Percentiles rank a stretch among this genome's conserved stretches.
These are phyloP conservation scores for Ogataea populi-albae DNA, from an alignment of 805 yeast species.

Conservation along the genomic window DNA sequence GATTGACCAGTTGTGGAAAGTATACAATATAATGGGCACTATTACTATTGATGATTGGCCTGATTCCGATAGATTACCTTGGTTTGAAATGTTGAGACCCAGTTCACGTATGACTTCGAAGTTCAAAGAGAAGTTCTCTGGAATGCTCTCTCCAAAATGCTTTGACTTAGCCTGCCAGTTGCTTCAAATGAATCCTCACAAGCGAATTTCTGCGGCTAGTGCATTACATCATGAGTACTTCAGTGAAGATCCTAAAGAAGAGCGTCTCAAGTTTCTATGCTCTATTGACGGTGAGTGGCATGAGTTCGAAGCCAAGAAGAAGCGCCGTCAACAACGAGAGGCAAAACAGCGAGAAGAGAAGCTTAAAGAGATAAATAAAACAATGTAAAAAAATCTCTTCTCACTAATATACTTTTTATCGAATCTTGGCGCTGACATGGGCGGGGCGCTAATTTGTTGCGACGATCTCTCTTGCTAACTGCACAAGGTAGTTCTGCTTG, in stretches of 20 bases:
- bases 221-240: conserved; percentile 77
- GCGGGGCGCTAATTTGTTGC: too few relatives aligned
- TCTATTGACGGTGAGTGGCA: conserved; percentile 88
- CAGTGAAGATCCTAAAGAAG: conserved; percentile 61
- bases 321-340: conserved; percentile 43
- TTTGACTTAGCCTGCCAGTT: conserved; percentile 64
- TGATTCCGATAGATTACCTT: conserved; percentile 71
- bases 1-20: conserved; percentile 72
- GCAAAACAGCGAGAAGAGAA: conserved; percentile 20
- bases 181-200: conserved; percentile 64
- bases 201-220: conserved; percentile 62
- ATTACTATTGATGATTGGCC: conserved; percentile 79
- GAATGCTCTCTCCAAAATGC: conserved; percentile 46
- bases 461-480: too few relatives aligned
- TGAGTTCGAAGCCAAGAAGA: conserved; percentile 89
- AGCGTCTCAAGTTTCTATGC: conserved; percentile 52
- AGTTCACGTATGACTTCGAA: conserved; percentile 34
- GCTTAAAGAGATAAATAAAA: conserved; percentile 1
- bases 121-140: conserved; percentile 43
- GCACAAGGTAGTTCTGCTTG: too few relatives aligned
- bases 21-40: conserved; percentile 84
- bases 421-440: conserved; percentile 14
- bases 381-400: not conserved
- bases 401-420: conserved; percentile 12
- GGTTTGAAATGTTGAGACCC: conserved; percentile 87